Conservation (phyloP, 441 rosid genomes). For the Adansonia rubrostipa region DNA sequence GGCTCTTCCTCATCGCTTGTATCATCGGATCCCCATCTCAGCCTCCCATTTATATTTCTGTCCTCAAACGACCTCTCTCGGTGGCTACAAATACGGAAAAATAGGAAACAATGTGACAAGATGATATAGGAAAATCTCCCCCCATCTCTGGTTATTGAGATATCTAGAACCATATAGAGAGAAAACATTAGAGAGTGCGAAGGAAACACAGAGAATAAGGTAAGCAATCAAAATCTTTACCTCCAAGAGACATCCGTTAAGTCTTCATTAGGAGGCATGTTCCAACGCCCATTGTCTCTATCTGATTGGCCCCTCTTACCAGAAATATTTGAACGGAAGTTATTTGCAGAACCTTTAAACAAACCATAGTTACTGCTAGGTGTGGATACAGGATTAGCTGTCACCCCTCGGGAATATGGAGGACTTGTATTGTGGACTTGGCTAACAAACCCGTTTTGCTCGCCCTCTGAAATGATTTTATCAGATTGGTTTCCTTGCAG, state of each 20-base stretch:
- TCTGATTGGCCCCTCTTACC: constrained; percentile 49
- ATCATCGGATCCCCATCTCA: constrained; percentile 90
- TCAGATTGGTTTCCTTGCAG: constrained; percentile 38
- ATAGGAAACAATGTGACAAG: not conserved
- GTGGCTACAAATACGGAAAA: constrained; percentile 36
- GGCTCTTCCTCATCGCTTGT: constrained; percentile 76
- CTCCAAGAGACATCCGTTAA: constrained; percentile 59
- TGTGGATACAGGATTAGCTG: constrained; percentile 43
- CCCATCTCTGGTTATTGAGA: not conserved
- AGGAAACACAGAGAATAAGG: constrained; percentile 10
- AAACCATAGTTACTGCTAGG: constrained; percentile 40
- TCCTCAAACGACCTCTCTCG: constrained; percentile 46
- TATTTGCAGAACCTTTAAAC: constrained; percentile 43
- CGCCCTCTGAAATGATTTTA: constrained; percentile 45
- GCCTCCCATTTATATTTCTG: constrained; percentile 44
- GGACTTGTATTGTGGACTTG: constrained; percentile 41
- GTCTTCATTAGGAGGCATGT: constrained; percentile 44
- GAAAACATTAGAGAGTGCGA: not conserved
- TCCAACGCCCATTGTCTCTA: constrained; percentile 39
- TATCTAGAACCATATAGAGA: not conserved
- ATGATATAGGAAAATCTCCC: not conserved
- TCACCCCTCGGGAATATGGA: constrained; percentile 40
- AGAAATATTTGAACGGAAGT: constrained; percentile 37
- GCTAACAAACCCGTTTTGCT: constrained; percentile 51
- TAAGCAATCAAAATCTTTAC: constrained; percentile 37